These are phyloP conservation scores for Kazachstania africana DNA, from an alignment of 805 yeast species.

Conservation along the genomic window DNA sequence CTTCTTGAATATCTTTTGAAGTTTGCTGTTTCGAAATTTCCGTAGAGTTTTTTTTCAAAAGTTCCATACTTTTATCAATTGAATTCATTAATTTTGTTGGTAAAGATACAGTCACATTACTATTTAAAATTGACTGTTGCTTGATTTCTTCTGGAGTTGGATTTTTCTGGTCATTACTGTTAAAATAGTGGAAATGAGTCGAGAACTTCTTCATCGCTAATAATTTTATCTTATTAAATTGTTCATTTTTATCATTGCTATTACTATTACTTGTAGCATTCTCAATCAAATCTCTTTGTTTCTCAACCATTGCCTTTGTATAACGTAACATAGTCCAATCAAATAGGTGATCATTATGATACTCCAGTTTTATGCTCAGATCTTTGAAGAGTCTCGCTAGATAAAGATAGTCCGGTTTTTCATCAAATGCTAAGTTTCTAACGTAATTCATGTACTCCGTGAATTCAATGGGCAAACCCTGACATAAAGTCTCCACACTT, in stretches of 20 bases:
- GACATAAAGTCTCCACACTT: conserved; percentile 72
- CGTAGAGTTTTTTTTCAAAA: conserved; percentile 21
- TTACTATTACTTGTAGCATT: background rate
- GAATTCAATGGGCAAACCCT: conserved; percentile 88
- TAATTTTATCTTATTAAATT: conserved; percentile 24
- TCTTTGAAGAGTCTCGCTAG: conserved; percentile 84
- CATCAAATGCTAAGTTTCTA: conserved; percentile 85
- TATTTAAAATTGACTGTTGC: conserved; percentile 20
- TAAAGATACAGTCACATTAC: conserved; percentile 14
- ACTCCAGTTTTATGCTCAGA: conserved; percentile 75
- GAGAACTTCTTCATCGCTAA: conserved; percentile 27
- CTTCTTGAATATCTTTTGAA: no score
- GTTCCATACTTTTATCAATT: conserved; percentile 24
- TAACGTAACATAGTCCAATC: conserved; percentile 74
- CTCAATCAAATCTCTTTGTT: conserved; percentile 11
- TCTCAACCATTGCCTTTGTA: conserved; percentile 25
- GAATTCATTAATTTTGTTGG: conserved; percentile 22
- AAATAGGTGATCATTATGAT: conserved; percentile 85
- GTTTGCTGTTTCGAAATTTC: no score
- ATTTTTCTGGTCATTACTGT: conserved; percentile 20
- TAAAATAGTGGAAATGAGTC: conserved; percentile 28
- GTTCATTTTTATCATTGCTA: conserved; percentile 16
- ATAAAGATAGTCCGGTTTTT: conserved; percentile 88
- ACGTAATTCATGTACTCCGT: conserved; percentile 79
- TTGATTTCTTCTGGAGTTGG: conserved; percentile 27